phyloP scores from a whole-genome alignment of 2,329 filamentous ascomycete species.

The Aspergillus felis region DNA sequence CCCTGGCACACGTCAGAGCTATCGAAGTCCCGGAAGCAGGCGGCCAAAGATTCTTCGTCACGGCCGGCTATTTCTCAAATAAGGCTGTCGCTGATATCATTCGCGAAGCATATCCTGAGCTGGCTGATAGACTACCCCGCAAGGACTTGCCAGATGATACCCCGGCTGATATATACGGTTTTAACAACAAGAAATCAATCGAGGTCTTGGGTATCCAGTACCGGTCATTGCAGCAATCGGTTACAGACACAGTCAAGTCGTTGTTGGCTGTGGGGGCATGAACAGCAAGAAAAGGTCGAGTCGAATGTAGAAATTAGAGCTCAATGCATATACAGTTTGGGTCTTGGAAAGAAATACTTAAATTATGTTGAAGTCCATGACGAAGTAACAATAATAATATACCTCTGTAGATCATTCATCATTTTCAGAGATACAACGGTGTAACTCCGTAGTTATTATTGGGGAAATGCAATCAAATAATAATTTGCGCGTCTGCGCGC shows the following conservation, averaged over 20 bases:
- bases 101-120: constrained; percentile 40
- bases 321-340: neutral
- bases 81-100: constrained; percentile 41
- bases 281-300: neutral
- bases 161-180: constrained; percentile 26
- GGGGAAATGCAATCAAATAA: neutral
- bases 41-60: constrained; percentile 44
- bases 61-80: constrained; percentile 40
- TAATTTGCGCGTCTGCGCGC: constrained; percentile 16
- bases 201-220: constrained; percentile 42
- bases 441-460: neutral
- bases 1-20: constrained; percentile 46
- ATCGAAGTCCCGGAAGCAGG: constrained; percentile 45
- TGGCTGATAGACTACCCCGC: constrained; percentile 39
- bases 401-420: neutral
- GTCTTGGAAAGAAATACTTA: neutral
- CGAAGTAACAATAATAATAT: neutral
- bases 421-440: neutral
- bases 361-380: no score
- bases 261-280: constrained; percentile 31
- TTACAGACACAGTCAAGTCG: constrained; percentile 37
- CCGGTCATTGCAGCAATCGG: constrained; percentile 32
- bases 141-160: constrained; percentile 30
- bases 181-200: constrained; percentile 40
- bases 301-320: neutral